These are phyloP conservation scores for Sindora glabra DNA, from an alignment of 306 rosid genomes.

Conservation along the genomic window DNA sequence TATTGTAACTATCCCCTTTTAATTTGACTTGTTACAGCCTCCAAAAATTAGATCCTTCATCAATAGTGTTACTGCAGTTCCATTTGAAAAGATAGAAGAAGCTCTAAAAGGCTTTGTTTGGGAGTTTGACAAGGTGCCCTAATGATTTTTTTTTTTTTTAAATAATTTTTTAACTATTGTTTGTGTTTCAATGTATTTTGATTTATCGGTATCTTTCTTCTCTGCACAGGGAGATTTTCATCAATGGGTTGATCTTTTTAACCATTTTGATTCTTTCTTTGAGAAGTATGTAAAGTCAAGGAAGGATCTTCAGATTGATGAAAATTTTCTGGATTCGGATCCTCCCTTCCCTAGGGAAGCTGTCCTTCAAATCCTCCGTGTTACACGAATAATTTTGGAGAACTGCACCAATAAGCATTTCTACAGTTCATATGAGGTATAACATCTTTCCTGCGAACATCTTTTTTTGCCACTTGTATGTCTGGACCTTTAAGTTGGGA, in stretches of 20 bases:
- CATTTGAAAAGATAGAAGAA: conserved; percentile 80
- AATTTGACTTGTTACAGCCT: conserved; percentile 58
- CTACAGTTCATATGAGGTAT: conserved; percentile 93
- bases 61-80: conserved; percentile 67
- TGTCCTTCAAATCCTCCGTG: conserved; percentile 86
- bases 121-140: conserved; percentile 90
- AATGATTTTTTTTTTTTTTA: conserved; percentile 15
- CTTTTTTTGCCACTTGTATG: background rate
- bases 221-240: conserved; percentile 89
- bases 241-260: conserved; percentile 97
- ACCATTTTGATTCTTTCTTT: conserved; percentile 94
- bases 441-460: background rate
- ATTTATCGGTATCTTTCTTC: conserved; percentile 27
- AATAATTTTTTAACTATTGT: too few relatives aligned
- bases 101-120: conserved; percentile 72
- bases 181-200: conserved; percentile 18
- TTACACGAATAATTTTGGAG: conserved; percentile 81
- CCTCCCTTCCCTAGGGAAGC: conserved; percentile 92
- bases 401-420: conserved; percentile 95
- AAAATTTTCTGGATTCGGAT: conserved; percentile 58
- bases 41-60: conserved; percentile 81
- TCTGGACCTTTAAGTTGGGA: background rate
- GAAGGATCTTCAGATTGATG: conserved; percentile 90
- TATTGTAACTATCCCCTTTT: conserved; percentile 14
- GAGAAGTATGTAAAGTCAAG: conserved; percentile 85